Conservation (phyloP, 2,329 filamentous ascomycete species). For the Coniochaeta sp. region DNA sequence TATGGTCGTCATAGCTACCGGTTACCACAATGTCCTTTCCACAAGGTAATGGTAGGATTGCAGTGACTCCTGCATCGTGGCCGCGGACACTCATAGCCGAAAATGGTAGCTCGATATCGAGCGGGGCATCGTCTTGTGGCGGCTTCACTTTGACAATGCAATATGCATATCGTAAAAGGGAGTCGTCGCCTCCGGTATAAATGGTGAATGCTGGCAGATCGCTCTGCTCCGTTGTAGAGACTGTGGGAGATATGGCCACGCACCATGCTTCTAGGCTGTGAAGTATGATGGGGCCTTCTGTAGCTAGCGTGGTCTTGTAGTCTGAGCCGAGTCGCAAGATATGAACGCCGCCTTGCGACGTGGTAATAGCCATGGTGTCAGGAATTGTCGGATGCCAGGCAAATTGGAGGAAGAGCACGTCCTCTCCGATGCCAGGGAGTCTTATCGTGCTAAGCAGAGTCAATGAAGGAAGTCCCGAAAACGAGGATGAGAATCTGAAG, state of each 20-base stretch:
- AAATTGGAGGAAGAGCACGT: constrained; percentile 61
- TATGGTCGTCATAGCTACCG: constrained; percentile 82
- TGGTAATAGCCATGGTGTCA: constrained; percentile 59
- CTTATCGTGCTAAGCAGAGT: constrained; percentile 34
- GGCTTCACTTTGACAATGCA: constrained; percentile 13
- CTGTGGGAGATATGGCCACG: constrained; percentile 46
- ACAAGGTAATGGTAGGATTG: constrained; percentile 64
- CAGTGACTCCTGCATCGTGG: constrained; percentile 79
- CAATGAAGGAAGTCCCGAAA: constrained; percentile 21
- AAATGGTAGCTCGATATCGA: constrained; percentile 8
- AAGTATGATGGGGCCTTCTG: constrained; percentile 31
- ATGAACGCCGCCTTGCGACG: constrained; percentile 59
- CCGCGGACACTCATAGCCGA: constrained; percentile 16
- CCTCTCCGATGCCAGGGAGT: constrained; percentile 42
- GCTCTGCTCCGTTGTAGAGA: neutral
- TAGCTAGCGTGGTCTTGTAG: constrained; percentile 27
- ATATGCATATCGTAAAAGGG: constrained; percentile 42
- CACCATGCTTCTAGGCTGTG: constrained; percentile 69
- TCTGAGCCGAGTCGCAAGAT: constrained; percentile 39
- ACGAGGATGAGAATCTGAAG: constrained; percentile 43
- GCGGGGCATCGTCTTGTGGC: constrained; percentile 6
- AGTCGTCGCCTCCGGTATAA: constrained; percentile 73
- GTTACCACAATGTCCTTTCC: constrained; percentile 57
- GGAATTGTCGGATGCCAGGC: constrained; percentile 57
- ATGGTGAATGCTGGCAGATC: constrained; percentile 29